These are phyloP conservation scores for Prosopis cineraria DNA, from an alignment of 306 rosid species.

Conservation along the genomic window DNA sequence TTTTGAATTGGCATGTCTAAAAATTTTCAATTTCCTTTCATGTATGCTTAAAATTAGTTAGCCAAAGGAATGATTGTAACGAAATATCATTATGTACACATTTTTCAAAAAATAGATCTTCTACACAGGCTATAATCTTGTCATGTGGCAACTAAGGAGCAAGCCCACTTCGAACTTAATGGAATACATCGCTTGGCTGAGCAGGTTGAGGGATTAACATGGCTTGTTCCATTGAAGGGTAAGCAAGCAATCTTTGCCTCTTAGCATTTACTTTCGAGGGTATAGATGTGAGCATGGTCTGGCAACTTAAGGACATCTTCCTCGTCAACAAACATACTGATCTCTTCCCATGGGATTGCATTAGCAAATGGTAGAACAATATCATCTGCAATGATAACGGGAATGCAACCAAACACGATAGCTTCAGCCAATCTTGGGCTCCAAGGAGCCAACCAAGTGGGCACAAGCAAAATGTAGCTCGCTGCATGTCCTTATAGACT, in stretches of 20 bases:
- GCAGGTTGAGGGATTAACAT: slow-evolving; percentile 95
- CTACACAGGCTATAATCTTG: slow-evolving; percentile 52
- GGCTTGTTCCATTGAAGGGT: slow-evolving; percentile 98
- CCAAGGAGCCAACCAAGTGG: slow-evolving; percentile 99
- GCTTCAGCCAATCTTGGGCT: slow-evolving; percentile 96
- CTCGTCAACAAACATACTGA: slow-evolving; percentile 84
- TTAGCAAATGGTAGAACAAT: slow-evolving; percentile 95
- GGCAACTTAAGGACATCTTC: slow-evolving; percentile 81
- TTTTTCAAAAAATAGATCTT: too few relatives aligned
- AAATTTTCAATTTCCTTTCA: too few relatives aligned
- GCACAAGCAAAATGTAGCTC: slow-evolving; percentile 89
- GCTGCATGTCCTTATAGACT: slow-evolving; percentile 96
- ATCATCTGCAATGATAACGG: slow-evolving; percentile 90
- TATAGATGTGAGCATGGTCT: slow-evolving; percentile 80
- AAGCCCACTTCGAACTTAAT: slow-evolving; percentile 87
- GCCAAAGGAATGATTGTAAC: too few relatives aligned
- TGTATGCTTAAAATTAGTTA: too few relatives aligned
- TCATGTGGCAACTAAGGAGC: slow-evolving; percentile 85
- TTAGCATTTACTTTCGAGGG: slow-evolving; percentile 77
- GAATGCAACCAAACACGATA: too few relatives aligned
- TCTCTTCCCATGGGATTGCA: slow-evolving; percentile 98
- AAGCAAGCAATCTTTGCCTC: slow-evolving; percentile 94
- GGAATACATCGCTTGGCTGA: slow-evolving; percentile 86
- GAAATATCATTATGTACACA: too few relatives aligned
- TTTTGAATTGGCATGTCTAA: too few relatives aligned